Conservation (phyloP, 164 flowering plant genomes). For the Vitis cinerea region DNA sequence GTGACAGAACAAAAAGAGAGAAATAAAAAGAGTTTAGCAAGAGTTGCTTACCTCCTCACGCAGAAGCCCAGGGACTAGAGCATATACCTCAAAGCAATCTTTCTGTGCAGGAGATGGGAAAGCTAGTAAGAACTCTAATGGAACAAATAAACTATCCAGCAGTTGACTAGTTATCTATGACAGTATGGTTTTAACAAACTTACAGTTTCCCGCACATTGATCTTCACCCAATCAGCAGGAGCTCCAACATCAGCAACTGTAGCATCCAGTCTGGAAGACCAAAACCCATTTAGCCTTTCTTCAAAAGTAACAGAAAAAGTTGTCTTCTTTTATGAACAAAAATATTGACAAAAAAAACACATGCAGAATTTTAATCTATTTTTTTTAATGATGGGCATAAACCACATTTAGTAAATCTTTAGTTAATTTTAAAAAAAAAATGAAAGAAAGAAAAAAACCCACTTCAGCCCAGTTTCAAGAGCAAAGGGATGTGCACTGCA, state of each 20-base stretch:
- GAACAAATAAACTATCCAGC: not conserved
- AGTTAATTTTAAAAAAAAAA: no score
- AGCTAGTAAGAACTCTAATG: no score
- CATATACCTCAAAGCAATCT: conserved; percentile 91
- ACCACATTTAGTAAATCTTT: no score
- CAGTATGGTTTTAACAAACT: conserved; percentile 16
- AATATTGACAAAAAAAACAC: not conserved
- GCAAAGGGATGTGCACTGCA: no score
- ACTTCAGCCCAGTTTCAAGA: no score
- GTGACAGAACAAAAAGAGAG: not conserved
- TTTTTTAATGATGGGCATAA: no score
- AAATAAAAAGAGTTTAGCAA: not conserved
- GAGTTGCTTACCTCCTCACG: conserved; percentile 74
- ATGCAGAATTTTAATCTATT: no score
- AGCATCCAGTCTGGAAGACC: conserved; percentile 44
- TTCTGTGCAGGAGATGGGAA: conserved; percentile 41
- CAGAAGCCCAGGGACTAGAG: conserved; percentile 87
- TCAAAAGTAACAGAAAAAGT: conserved; percentile 2
- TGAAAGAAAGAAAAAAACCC: no score
- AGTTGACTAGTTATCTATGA: no score
- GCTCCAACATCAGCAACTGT: conserved; percentile 74
- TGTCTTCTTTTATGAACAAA: not conserved
- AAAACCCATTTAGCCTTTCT: conserved; percentile 14
- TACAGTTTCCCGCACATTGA: conserved; percentile 75
- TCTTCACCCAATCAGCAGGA: conserved; percentile 90